Percentiles rank a stretch among this genome's conserved stretches.
Conservation (phyloP, 2,329 filamentous ascomycete species). For the Colletotrichum lupini region DNA sequence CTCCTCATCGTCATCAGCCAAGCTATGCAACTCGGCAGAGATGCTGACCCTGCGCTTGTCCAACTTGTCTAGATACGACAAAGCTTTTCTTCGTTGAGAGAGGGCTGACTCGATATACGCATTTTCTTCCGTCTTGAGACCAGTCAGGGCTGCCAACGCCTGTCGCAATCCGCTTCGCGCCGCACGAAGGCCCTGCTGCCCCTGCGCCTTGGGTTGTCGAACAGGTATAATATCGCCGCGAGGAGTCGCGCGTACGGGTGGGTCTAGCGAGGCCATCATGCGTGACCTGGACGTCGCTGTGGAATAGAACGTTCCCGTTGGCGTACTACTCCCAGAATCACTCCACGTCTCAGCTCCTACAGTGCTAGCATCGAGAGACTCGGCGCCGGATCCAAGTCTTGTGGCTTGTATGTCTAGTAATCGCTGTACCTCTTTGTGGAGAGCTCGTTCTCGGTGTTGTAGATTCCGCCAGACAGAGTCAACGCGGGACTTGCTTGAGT, state of each 20-base stretch:
- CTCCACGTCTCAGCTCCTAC: constrained; percentile 47
- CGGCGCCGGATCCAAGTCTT: constrained; percentile 53
- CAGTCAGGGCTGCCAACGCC: constrained; percentile 72
- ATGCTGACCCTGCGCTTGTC: constrained; percentile 62
- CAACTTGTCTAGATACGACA: constrained; percentile 67
- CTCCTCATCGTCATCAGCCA: constrained; percentile 67
- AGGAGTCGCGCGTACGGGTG: constrained; percentile 49
- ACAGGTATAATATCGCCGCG: constrained; percentile 68
- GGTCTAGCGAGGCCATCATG: constrained; percentile 55
- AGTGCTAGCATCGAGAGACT: constrained; percentile 23
- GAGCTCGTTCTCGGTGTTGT: constrained; percentile 55
- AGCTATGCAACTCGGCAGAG: constrained; percentile 60
- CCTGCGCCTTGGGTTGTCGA: constrained; percentile 62
- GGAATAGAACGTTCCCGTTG: constrained; percentile 53
- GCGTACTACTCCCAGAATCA: constrained; percentile 54
- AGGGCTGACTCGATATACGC: constrained; percentile 68
- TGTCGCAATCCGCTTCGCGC: constrained; percentile 74
- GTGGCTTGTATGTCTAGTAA: constrained; percentile 61
- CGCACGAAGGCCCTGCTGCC: constrained; percentile 66
- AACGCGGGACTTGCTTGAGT: constrained; percentile 36
- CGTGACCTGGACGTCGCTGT: constrained; percentile 51
- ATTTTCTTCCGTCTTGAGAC: constrained; percentile 77
- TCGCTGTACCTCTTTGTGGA: constrained; percentile 60
- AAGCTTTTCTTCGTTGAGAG: constrained; percentile 64
- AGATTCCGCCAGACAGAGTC: constrained; percentile 61